Evolutionary conservation across 202 grass and related monocot species (phyloP).

Genomic region (Zizania palustris): DNA sequence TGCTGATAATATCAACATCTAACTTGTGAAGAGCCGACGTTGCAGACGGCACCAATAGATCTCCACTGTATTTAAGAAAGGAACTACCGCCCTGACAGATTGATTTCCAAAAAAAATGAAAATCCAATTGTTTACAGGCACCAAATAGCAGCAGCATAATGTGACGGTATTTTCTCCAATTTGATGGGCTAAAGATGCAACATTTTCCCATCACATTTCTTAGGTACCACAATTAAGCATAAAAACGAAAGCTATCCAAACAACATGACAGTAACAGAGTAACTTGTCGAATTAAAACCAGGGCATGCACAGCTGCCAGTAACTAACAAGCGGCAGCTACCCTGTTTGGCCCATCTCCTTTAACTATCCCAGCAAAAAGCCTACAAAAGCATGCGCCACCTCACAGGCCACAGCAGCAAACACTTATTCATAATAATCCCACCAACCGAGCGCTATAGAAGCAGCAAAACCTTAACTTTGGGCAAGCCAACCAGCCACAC

Average conservation of each 20-base stretch:
- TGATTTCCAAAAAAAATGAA: conserved; percentile 9
- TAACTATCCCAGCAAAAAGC: not conserved
- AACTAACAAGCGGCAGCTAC: not conserved
- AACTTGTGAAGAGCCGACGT: not conserved
- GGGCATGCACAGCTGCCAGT: conserved; percentile 1
- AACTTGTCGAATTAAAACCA: conserved; percentile 18
- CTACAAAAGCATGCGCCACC: conserved; percentile 22
- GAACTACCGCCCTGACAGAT: conserved; percentile 3
- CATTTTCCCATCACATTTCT: not conserved
- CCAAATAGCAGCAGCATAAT: not conserved
- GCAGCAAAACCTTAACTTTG: conserved; percentile 41
- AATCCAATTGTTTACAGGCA: conserved; percentile 10
- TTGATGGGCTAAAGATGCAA: not conserved
- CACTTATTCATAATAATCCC: conserved; percentile 44
- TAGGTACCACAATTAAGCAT: not conserved
- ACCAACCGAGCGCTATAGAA: conserved; percentile 48
- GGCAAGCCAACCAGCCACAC: conserved; percentile 33
- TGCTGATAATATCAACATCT: not conserved
- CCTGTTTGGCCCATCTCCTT: conserved; percentile 6
- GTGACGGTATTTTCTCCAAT: not conserved
- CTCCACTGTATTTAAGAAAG: conserved; percentile 4
- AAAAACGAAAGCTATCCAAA: conserved; percentile 8
- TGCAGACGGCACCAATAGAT: not conserved
- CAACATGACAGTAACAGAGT: conserved; percentile 28
- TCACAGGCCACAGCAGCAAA: conserved; percentile 41